Base-by-base conservation (phyloP, 2,329 filamentous ascomycete genomes). In the Colletotrichum lini region DNA sequence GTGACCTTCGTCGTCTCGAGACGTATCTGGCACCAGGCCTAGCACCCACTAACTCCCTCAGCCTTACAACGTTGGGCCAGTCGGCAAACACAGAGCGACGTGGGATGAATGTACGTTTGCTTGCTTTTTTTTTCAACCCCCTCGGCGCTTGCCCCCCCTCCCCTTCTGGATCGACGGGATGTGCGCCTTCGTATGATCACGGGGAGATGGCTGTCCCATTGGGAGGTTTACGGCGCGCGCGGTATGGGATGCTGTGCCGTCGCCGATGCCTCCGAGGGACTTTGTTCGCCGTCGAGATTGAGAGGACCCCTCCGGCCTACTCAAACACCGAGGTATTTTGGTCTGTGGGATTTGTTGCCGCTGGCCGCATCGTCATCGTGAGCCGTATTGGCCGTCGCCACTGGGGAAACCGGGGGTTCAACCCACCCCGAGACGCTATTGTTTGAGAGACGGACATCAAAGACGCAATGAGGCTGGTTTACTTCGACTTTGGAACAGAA, bases 101-200 rank as follows among this genome's bases (percentile, higher is more conserved):
- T 16, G 21, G 30, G 26, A 44, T 52, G 38, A 23, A 30, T 18
- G 44, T 38, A 54, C 44, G 44, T 35, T 67, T 67, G 45, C 50
- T 67, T 71, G 64, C 64, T 67, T 71, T 71, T 71, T 7, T 16
- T 8, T 13, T 21, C 5, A n/a, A 7, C 21, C 49, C 16, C 13
- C 23, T 15, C 23, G 44, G 10, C 35, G 64, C 64, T 63, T 67
- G 45, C 23, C 38, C 35, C 35, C 50, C 23, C 26, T 4, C 26
- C 26, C 26, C 26, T 4, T 57, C 56, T 16, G 56, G 54, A 67
- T 67, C 64, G 52, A 53, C 67, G 26, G 44, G 42, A 52, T 42
- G 38, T 61, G 64, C 57, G 50, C 57, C 45, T 47, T 71, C 68
- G 50, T 63, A 71, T 67, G 68, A 71, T 52, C 44, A 67, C 63